Evolutionary conservation across 1,284 basidiomycete genomes (phyloP).

Genomic region (Sporisorium scitamineum): DNA sequence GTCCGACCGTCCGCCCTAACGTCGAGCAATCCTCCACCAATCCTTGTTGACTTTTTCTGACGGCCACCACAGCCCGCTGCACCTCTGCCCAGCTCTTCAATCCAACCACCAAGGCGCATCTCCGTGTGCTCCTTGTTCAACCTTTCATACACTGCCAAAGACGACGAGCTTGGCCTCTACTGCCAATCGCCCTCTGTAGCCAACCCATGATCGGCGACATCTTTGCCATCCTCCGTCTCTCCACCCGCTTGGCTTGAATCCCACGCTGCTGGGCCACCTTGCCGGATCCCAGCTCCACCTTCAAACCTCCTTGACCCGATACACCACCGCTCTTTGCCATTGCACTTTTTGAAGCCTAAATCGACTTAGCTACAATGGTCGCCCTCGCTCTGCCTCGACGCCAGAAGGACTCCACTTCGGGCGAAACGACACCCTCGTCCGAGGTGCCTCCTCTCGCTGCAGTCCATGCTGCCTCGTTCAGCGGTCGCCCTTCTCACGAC

Average conservation of each 20-base stretch:
- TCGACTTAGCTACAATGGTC: constrained; percentile 20
- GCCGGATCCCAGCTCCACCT: constrained; percentile 45
- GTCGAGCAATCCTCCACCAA: not conserved
- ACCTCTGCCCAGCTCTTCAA: not conserved
- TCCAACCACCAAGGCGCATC: constrained; percentile 3
- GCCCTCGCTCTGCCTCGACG: constrained; percentile 44
- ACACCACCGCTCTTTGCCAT: constrained; percentile 1
- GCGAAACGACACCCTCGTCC: constrained; percentile 22
- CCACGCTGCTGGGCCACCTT: constrained; percentile 41
- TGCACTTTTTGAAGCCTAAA: not conserved
- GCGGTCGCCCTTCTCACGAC: constrained; percentile 27
- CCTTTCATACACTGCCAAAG: not conserved
- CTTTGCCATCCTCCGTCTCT: constrained; percentile 43
- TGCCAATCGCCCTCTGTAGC: constrained; percentile 49
- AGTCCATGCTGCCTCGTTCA: constrained; percentile 20
- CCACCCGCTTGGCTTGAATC: constrained; percentile 52
- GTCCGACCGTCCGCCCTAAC: constrained; percentile 63
- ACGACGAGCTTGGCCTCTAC: constrained; percentile 48
- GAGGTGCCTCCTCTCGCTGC: constrained; percentile 33
- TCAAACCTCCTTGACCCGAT: constrained; percentile 47
- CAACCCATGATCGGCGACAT: constrained; percentile 53
- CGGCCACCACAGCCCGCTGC: too few species aligned
- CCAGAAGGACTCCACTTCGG: constrained; percentile 34
- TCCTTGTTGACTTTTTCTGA: not conserved
- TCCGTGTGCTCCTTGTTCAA: not conserved